Base-by-base conservation (phyloP, 495 filamentous ascomycete species). In the Penicillium atrosanguineum region DNA sequence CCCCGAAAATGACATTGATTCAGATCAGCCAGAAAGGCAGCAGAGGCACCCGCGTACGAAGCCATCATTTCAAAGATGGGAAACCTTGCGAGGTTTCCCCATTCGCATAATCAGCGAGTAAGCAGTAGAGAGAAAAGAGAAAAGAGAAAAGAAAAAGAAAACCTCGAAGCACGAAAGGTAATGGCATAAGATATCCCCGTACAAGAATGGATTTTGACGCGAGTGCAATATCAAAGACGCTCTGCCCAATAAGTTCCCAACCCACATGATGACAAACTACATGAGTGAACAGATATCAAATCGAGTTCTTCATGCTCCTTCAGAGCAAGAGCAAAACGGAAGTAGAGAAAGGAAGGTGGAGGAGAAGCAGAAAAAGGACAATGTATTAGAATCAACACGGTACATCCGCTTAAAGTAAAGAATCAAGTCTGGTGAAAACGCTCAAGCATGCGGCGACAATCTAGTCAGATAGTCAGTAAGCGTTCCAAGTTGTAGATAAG, bases 401-500 rank as follows among this genome's bases (percentile, higher is more conserved):
- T 56, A 53, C 34, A 50, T 46, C 55, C 54, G 59, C 50, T 83
- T 80, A 96, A 65, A 97, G 85, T 46, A 96, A 78, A 18, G 93
- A 97, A 76, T 97, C 93, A 62, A 97, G 85, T 72, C 93, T 83
- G 51, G 93, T 97, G 69, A 96, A 97, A 62, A 97, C 93, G 76
- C 87, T 96, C 70, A 97, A 79, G 72, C 92, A 96, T 54, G 93
- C 93, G 44, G 93, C 91, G 46, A 97, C 89, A 62, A 97, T 82
- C 87, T 88, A 63, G 41, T 38, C 8, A 34, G 31, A 21, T 14
- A 52, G 53, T 71, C 56, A 73, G 69, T 50, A 57, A 26, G 42
- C 18, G 20, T 14, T 26, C 7, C 11, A 18, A 18, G 38, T 46
- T 14, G 25, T 37, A 25, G 12, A 4, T 41, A 9, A 3, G 40